A percentile compares a stretch with the other conserved stretches of the same genome.
Conservation (phyloP, 192 early-diverging fungal genomes). For the Coemansia interrupta region DNA sequence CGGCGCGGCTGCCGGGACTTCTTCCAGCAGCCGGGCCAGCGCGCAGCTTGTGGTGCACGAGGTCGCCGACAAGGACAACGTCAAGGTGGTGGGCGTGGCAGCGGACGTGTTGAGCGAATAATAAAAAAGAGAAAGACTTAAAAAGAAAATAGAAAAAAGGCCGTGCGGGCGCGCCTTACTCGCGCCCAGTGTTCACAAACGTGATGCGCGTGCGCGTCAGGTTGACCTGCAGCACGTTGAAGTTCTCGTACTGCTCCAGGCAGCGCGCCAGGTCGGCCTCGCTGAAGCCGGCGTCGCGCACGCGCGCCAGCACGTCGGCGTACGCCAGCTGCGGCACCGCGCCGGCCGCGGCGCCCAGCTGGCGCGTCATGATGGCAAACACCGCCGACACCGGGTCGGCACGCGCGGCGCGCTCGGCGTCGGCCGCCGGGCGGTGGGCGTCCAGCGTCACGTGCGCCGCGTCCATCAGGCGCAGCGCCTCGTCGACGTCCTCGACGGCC, state of each 20-base stretch:
- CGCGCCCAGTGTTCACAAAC: conserved; percentile 32
- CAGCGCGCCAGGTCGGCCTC: conserved; percentile 73
- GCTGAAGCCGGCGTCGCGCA: conserved; percentile 73
- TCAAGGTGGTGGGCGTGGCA: conserved; percentile 37
- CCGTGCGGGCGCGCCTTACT: too few relatives aligned
- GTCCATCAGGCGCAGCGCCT: conserved; percentile 83
- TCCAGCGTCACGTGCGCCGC: conserved; percentile 85
- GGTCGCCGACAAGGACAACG: conserved; percentile 50
- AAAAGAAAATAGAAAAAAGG: not conserved
- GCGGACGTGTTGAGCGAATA: conserved; percentile 7
- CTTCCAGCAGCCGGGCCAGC: not conserved
- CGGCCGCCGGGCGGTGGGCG: conserved; percentile 34
- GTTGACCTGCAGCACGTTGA: conserved; percentile 70
- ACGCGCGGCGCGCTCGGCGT: conserved; percentile 33
- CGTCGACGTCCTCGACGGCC: conserved; percentile 73
- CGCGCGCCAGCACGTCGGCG: conserved; percentile 63
- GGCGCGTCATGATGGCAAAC: conserved; percentile 71
- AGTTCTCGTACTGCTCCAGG: conserved; percentile 67
- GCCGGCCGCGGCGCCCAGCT: conserved; percentile 61
- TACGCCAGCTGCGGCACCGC: conserved; percentile 60
- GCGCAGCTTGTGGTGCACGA: conserved; percentile 42
- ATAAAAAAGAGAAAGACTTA: not conserved
- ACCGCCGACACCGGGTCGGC: conserved; percentile 61
- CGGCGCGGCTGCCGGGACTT: conserved; percentile 14
- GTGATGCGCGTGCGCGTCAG: conserved; percentile 57